These are phyloP conservation scores for Reutealis trisperma DNA, from an alignment of 345 rosid species.

Conservation along the genomic window DNA sequence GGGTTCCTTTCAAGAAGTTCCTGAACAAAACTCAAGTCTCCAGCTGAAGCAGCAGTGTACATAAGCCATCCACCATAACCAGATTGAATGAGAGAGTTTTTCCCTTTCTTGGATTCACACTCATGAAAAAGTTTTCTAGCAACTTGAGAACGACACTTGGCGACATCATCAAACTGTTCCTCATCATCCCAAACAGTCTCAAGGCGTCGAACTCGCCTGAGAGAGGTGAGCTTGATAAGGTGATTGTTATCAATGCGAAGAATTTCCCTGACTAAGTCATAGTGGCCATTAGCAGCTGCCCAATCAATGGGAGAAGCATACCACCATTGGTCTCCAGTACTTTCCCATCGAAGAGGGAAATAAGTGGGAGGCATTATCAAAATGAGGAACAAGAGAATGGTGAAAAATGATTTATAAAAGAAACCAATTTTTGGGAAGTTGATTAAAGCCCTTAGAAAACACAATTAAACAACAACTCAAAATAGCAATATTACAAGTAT, in stretches of 20 bases:
- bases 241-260: slow-evolving; percentile 78
- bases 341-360: slow-evolving; percentile 93
- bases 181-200: slow-evolving; percentile 95
- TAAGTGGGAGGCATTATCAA: slow-evolving; percentile 58
- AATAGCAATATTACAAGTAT: background rate
- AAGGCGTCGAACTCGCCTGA: slow-evolving; percentile 87
- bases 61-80: slow-evolving; percentile 94
- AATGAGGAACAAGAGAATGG: background rate
- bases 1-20: slow-evolving; percentile 73
- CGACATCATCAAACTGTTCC: slow-evolving; percentile 62
- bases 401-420: background rate
- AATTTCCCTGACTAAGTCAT: slow-evolving; percentile 84
- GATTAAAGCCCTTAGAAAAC: background rate
- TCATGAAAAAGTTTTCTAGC: slow-evolving; percentile 66
- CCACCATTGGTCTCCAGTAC: slow-evolving; percentile 99
- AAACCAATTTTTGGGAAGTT: background rate
- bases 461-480: slow-evolving; percentile 1
- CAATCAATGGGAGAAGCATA: slow-evolving; percentile 92
- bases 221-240: slow-evolving; percentile 90
- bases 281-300: slow-evolving; percentile 94
- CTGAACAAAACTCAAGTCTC: slow-evolving; percentile 64
- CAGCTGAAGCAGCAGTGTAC: slow-evolving; percentile 96
- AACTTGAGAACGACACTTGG: slow-evolving; percentile 66
- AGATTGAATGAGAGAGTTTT: slow-evolving; percentile 63
- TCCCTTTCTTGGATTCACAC: slow-evolving; percentile 55